Base-by-base conservation (phyloP, 768 basidiomycete genomes). In the Lentinus tigrinus region DNA sequence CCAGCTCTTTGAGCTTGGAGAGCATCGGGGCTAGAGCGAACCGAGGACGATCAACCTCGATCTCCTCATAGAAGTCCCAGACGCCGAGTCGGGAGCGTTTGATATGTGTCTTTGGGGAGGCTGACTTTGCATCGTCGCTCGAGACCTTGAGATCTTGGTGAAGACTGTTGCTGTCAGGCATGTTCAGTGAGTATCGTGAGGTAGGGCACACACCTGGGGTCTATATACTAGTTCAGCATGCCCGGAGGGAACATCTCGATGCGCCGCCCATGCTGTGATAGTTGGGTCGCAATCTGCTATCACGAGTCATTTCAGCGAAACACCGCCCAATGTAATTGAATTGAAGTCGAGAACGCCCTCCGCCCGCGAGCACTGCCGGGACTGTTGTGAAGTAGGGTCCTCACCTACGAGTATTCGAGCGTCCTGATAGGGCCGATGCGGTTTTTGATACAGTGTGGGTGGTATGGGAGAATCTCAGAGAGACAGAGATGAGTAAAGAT, bases 41-140 rank as follows among this genome's bases (percentile, higher is more conserved):
- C 79, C 53, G 26, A 70, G 69, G 37, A 61, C 69, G 63, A 34
- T 74, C 17, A 79, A 63, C 37, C 74, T 67, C 31, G 77, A 72
- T 74, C 63, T 89, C 83, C 64, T 88, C 83, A 67, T 90, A 91
- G 38, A 89, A 71, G 63, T 91, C 88, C 89, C 89, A 91, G 38
- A 89, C 83, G 42, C 89, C 89, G 36, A 89, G 59, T 23, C 72
- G 76, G 16, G 80, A 80, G 60, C 88, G 86, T 52, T 82, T 81
- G 60, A 90, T 54, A 6, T 24, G 27, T 38, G 40, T 42, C 40
- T 42, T 42, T n/a, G 17, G 14, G 9, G 40, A n/a, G 9, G 17
- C 17, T n/a, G 40, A 17, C 7, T 42, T 42, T 42, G 40, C 17
- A 42, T n/a, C 39, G 6, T 8, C 21, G 31, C 57, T 58, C 51